Evolutionary conservation across 305 asterid genomes (phyloP), one percentile per base, ranked within the genome.

Genomic region (Stenogyne calaminthoides): DNA sequence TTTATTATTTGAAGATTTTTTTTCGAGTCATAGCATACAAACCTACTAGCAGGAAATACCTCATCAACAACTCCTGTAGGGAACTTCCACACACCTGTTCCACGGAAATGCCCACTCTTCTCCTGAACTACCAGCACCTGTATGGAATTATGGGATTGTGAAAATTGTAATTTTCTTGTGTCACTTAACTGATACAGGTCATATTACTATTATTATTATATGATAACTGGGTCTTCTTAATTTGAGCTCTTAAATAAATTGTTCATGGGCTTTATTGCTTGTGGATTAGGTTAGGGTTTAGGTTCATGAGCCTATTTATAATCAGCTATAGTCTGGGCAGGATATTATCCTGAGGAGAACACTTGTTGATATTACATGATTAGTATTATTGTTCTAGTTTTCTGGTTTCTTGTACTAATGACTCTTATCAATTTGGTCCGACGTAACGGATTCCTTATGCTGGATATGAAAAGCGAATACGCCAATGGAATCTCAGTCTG

Each of bases 11-110:
- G 64, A 64, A 37, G 25, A 4, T 34, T 71, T 49, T 36, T 47
- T 36, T 59, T 69, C 49, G 32, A 72, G 58, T 63, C 32, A 36
- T 54, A 56, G 64, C 5, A 55, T 39, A 62, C 29, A 44, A 46
- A 64, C 64, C 70, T 69, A 64, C 63, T 51, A 36, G 27, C 22
- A 37, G 70, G n/a, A 71, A 84, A 79, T 66, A 94, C 99, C 99
- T 92, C 95, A 70, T 94, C 97, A 57, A 92, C 99, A 77, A 92
- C 99, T 77, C 99, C 99, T 0, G 99, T 95, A 16, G 99, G 99
- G 61, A 95, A 74, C 83, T 95, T 92, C 99, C 97, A 92, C 36
- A 90, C 80, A 65, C 97, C 97, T 1, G 88, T 85, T 85, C 98
- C 98, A 20, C 85, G 82, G 74, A 90, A 82, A 18, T 16, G 61